These are phyloP conservation scores for Amoeboaphelidium protococcarum DNA, from an alignment of 371 early-diverging fungal species.

Conservation along the genomic window DNA sequence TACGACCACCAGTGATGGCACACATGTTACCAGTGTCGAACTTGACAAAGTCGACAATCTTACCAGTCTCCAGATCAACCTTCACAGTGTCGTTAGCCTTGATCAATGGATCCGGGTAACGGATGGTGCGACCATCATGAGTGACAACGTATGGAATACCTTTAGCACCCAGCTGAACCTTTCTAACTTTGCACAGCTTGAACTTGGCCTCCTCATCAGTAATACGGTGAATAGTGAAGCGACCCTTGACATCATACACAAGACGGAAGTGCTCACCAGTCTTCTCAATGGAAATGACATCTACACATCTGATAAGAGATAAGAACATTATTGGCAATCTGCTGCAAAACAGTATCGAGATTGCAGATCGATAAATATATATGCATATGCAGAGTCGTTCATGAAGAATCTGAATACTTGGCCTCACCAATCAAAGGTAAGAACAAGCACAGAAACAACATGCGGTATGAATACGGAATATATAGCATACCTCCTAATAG, in stretches of 20 bases:
- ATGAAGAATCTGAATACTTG: background rate
- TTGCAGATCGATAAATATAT: background rate
- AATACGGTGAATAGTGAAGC: slow-evolving; percentile 98
- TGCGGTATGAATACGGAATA: too few species aligned
- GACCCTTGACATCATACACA: slow-evolving; percentile 95
- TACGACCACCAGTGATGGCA: slow-evolving; percentile 94
- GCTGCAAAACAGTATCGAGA: background rate
- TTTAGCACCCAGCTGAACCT: slow-evolving; percentile 72
- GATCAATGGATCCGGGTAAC: slow-evolving; percentile 97
- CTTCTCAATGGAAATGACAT: slow-evolving; percentile 96
- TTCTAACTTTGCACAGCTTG: slow-evolving; percentile 96
- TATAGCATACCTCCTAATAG: too few species aligned
- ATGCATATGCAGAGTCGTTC: background rate
- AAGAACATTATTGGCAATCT: slow-evolving; percentile 1
- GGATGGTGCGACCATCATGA: slow-evolving; percentile 98
- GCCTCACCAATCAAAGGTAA: background rate
- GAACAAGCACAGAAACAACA: too few species aligned
- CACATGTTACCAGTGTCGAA: slow-evolving; percentile 89
- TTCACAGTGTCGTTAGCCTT: slow-evolving; percentile 97
- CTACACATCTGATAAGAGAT: slow-evolving; percentile 11
- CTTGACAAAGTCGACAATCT: slow-evolving; percentile 79
- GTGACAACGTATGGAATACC: slow-evolving; percentile 92
- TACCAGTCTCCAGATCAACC: slow-evolving; percentile 75
- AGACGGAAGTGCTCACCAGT: slow-evolving; percentile 98
- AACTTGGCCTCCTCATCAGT: slow-evolving; percentile 88